These are phyloP conservation scores for Fusarium penzigii DNA, from an alignment of 2,329 filamentous ascomycete species.

Conservation along the genomic window DNA sequence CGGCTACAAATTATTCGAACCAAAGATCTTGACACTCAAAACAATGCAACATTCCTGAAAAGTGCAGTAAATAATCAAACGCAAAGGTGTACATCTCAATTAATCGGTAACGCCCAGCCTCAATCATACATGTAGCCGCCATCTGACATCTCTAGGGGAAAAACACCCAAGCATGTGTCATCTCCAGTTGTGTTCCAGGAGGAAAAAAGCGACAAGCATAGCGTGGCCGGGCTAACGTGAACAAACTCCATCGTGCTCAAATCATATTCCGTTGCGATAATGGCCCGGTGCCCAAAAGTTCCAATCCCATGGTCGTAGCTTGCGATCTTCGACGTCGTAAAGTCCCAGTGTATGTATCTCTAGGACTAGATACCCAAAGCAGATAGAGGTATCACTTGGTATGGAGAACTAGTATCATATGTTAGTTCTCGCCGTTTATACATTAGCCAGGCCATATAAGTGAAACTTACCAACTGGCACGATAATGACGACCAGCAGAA, in stretches of 20 bases:
- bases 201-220: conserved; percentile 25
- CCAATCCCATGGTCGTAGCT: conserved; percentile 32
- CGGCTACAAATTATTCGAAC: no score
- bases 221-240: conserved; percentile 32
- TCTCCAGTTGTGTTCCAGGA: conserved; percentile 15
- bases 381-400: conserved; percentile 33
- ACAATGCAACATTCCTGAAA: neutral
- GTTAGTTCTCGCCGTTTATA: conserved; percentile 9
- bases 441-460: neutral
- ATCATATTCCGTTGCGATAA: conserved; percentile 33
- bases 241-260: conserved; percentile 40
- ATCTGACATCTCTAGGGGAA: conserved; percentile 20
- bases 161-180: conserved; percentile 18
- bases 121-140: conserved; percentile 45
- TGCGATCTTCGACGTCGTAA: conserved; percentile 30
- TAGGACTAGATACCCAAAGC: conserved; percentile 29
- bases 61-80: conserved; percentile 1
- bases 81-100: conserved; percentile 40
- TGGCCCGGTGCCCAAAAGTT: conserved; percentile 32
- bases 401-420: conserved; percentile 34
- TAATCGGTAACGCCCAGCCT: conserved; percentile 49
- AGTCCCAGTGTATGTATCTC: conserved; percentile 25
- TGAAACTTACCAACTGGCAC: conserved; percentile 73
- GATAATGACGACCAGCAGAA: conserved; percentile 91
- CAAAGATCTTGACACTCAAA: neutral